Evolutionary conservation across 139 green algal genomes (phyloP).

Genomic region (Chlamydomonas urium): DNA sequence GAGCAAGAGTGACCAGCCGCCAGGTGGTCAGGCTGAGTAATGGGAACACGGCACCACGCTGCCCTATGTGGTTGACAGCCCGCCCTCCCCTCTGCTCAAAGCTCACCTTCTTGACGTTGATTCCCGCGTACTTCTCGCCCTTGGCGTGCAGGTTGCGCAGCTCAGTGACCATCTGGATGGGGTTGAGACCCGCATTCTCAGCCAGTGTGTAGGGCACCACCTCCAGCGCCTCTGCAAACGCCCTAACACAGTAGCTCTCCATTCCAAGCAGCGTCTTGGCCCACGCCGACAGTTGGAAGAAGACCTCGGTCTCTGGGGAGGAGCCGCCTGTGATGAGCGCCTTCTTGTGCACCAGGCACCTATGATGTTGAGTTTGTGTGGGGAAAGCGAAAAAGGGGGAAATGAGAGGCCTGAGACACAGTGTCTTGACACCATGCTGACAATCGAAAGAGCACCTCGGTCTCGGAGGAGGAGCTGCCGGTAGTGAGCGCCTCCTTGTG

Average conservation of each 20-base stretch:
- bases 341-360: constrained; percentile 93
- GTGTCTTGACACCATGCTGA: too few species aligned
- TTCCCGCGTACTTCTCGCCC: constrained; percentile 61
- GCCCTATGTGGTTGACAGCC: too few species aligned
- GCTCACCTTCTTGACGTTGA: constrained; percentile 69
- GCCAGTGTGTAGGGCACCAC: constrained; percentile 97
- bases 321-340: constrained; percentile 90
- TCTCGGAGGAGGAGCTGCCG: constrained; percentile 87
- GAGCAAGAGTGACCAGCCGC: too few species aligned
- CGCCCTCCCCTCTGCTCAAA: too few species aligned
- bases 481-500: constrained; percentile 90
- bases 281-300: constrained; percentile 76
- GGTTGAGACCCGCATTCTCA: constrained; percentile 97
- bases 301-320: constrained; percentile 89
- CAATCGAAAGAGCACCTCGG: constrained; percentile 84
- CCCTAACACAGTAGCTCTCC: constrained; percentile 86
- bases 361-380: too few species aligned
- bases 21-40: too few species aligned
- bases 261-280: constrained; percentile 89
- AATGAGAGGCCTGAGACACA: too few species aligned
- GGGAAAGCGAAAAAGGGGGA: too few species aligned
- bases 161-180: constrained; percentile 97
- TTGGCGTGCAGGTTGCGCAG: constrained; percentile 86
- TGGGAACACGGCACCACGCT: too few species aligned
- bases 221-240: constrained; percentile 96